Base-by-base conservation (phyloP, 2,329 filamentous ascomycete species). In the Hypoxylon sp. region DNA sequence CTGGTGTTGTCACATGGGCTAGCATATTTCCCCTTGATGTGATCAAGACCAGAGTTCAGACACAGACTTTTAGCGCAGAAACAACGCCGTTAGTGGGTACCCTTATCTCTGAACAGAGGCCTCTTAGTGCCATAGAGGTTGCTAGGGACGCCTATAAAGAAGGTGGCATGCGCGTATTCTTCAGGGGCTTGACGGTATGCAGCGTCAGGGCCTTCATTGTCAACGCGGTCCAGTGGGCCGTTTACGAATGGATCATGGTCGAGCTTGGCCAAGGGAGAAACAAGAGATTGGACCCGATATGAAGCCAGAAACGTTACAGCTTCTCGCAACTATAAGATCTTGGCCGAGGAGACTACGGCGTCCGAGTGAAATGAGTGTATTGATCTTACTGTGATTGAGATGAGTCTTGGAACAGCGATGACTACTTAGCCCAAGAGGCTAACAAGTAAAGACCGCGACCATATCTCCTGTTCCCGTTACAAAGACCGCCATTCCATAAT, bases 21-120 rank as follows among this genome's bases (percentile, higher is more conserved):
- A 95, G 91, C 61, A 89, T 98, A 26, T 98, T 97, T 71, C 95
- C 95, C 0, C 80, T 98, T 14, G 95, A 98, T 77, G 90, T 97
- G 48, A 85, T 98, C 74, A 98, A 98, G 81, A 97, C 95, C 2
- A 84, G 93, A 55, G 85, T 97, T n/a, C 95, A 98, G 78, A 90
- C 90, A 1, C 92, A 96, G 78, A 78, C 77, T 3, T 75, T 76
- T 64, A 42, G 24, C 63, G 53, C 71, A 70, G 60, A 72, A 59
- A 67, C 73, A 68, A 59, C 69, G 2, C 71, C 78, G 3, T 71
- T 82, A n/a, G 70, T 82, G n/a, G 68, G 73, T 0, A 62, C 63
- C 2, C 11, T 61, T 71, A 38, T 60, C 67, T 58, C 71, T 46
- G 48, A 62, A 56, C 48, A 60, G 64, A 66, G 71, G 65, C 78